phyloP scores from a whole-genome alignment of 805 yeast genomes.

The Myxozyma lipomycoides region DNA sequence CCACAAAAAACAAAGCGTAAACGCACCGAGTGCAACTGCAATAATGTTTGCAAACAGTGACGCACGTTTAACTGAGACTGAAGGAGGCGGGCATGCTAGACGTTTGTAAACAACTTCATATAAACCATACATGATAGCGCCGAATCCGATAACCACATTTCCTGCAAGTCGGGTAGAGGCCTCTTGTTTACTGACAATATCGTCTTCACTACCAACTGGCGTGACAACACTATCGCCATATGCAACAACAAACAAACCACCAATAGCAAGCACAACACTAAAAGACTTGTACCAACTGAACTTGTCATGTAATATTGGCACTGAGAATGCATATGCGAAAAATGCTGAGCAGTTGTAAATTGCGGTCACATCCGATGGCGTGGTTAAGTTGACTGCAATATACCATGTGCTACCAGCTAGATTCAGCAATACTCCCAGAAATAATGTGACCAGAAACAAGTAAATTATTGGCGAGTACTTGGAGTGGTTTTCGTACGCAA shows the following conservation, averaged over 20 bases:
- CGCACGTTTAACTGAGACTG: conserved; percentile 61
- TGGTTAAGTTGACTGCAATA: conserved; percentile 72
- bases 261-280: conserved; percentile 66
- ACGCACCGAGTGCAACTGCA: conserved; percentile 62
- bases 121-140: conserved; percentile 43
- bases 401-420: conserved; percentile 84
- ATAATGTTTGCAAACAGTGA: conserved; percentile 76
- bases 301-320: conserved; percentile 64
- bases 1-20: conserved; percentile 51
- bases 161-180: conserved; percentile 44
- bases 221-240: conserved; percentile 39
- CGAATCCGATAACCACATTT: conserved; percentile 62
- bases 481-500: conserved; percentile 18
- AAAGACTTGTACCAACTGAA: conserved; percentile 59
- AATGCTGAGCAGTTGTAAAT: conserved; percentile 88
- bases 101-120: conserved; percentile 82
- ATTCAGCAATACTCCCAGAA: conserved; percentile 57
- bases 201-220: conserved; percentile 16
- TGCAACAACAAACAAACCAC: conserved; percentile 76
- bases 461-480: conserved; percentile 45
- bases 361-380: conserved; percentile 84
- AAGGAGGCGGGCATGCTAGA: conserved; percentile 67
- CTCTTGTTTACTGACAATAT: conserved; percentile 29
- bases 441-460: conserved; percentile 43
- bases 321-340: conserved; percentile 79